phyloP scores from a whole-genome alignment of 805 yeast species.

The Metschnikowia chrysomelidarum region DNA sequence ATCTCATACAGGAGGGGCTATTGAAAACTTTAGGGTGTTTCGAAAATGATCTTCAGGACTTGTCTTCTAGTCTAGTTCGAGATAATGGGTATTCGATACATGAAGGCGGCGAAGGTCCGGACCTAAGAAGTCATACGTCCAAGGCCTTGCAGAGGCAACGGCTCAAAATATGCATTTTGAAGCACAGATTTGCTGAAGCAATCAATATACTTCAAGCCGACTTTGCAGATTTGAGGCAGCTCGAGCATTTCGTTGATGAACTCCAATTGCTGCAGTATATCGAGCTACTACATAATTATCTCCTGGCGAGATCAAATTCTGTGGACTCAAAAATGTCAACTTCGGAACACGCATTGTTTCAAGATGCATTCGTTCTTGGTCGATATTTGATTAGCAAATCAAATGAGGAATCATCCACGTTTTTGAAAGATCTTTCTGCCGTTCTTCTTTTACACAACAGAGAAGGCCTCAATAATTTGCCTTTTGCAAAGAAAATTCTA shows the following conservation, averaged over 20 bases:
- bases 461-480: conserved; percentile 10
- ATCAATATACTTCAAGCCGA: conserved; percentile 4
- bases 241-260: conserved; percentile 22
- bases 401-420: conserved; percentile 1
- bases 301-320: conserved; percentile 19
- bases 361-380: conserved; percentile 17
- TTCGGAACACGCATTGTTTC: conserved; percentile 18
- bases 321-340: not conserved
- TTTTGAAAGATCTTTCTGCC: conserved; percentile 12
- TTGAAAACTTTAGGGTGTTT: conserved; percentile 35
- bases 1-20: conserved; percentile 40
- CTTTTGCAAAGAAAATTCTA: conserved; percentile 16
- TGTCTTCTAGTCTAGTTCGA: too few relatives aligned
- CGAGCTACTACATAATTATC: conserved; percentile 21
- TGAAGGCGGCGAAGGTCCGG: too few relatives aligned
- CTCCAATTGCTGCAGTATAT: conserved; percentile 27
- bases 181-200: conserved; percentile 10
- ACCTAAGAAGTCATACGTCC: too few relatives aligned
- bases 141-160: conserved; percentile 8
- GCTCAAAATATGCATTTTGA: conserved; percentile 7
- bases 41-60: conserved; percentile 27
- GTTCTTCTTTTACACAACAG: conserved; percentile 9
- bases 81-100: too few relatives aligned
- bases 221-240: conserved; percentile 5
- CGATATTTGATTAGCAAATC: conserved; percentile 20